phyloP scores from a whole-genome alignment of 2,329 filamentous ascomycete genomes.

The Alternaria consortialis region DNA sequence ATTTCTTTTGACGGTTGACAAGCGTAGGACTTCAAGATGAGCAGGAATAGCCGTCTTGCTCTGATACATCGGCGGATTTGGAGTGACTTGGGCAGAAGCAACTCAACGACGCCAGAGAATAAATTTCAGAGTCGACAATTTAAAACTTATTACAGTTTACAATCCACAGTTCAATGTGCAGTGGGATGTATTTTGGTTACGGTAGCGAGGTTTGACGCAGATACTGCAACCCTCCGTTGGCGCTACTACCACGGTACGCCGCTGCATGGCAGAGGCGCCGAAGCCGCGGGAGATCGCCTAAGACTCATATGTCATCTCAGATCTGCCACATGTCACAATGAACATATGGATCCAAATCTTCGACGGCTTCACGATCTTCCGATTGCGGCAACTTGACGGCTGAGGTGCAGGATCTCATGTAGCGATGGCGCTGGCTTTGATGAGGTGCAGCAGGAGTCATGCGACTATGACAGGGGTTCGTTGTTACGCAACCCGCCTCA shows the following conservation, averaged over 20 bases:
- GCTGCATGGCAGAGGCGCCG: not conserved
- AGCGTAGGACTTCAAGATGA: too few relatives aligned
- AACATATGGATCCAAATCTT: not conserved
- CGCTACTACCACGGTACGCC: constrained; percentile 7
- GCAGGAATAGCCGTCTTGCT: too few relatives aligned
- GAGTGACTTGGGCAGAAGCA: too few relatives aligned
- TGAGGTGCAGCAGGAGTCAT: constrained; percentile 10
- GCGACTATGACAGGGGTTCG: constrained; percentile 9
- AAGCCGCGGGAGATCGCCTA: constrained; percentile 10
- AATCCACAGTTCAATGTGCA: not conserved
- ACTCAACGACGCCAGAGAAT: too few relatives aligned
- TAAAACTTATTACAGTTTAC: not conserved
- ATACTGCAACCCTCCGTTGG: constrained; percentile 2
- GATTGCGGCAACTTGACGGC: not conserved
- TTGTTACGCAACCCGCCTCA: not conserved
- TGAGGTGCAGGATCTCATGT: not conserved
- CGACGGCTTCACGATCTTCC: not conserved
- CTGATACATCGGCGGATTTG: too few relatives aligned
- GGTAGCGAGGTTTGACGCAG: constrained; percentile 4
- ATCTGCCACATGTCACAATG: constrained; percentile 1
- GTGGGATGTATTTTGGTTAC: not conserved
- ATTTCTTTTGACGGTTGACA: too few relatives aligned
- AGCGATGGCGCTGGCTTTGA: constrained; percentile 2
- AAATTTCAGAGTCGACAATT: not conserved
- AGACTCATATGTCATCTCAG: constrained; percentile 6